Percentiles rank a stretch among this genome's conserved stretches.
phyloP scores from a whole-genome alignment of 306 rosid genomes.

The Begonia masoniana region DNA sequence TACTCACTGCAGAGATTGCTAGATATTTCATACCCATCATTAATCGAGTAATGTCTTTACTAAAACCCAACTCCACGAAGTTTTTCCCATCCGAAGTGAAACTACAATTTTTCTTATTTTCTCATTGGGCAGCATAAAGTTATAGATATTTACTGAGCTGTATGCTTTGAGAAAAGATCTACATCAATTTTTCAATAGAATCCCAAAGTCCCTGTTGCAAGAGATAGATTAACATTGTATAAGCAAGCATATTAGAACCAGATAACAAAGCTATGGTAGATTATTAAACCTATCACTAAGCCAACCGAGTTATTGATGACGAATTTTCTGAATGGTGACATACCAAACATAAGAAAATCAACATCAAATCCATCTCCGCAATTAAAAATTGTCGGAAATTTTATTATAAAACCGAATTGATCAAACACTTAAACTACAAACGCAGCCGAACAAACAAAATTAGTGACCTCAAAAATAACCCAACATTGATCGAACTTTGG shows the following conservation, averaged over 20 bases:
- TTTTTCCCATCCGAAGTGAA: constrained; percentile 41
- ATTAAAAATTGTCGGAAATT: no score
- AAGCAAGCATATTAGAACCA: not conserved
- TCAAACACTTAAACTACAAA: no score
- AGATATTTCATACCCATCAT: constrained; percentile 57
- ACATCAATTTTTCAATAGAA: not conserved
- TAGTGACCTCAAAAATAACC: no score
- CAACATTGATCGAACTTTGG: constrained; percentile 2
- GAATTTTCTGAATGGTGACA: no score
- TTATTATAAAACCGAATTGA: no score
- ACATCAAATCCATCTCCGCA: no score
- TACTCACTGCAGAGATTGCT: constrained; percentile 47
- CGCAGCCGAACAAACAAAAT: no score
- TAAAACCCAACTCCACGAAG: constrained; percentile 26
- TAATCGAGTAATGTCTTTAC: constrained; percentile 28
- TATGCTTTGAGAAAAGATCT: not conserved
- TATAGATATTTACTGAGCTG: not conserved
- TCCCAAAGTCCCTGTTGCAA: constrained; percentile 3
- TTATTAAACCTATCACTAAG: no score
- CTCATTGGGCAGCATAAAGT: no score
- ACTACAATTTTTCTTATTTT: not conserved
- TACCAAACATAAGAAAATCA: no score
- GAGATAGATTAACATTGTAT: not conserved
- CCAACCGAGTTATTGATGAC: no score
- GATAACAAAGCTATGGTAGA: not conserved